Conservation (phyloP, 2,329 filamentous ascomycete species). For the Fonsecaea monophora region DNA sequence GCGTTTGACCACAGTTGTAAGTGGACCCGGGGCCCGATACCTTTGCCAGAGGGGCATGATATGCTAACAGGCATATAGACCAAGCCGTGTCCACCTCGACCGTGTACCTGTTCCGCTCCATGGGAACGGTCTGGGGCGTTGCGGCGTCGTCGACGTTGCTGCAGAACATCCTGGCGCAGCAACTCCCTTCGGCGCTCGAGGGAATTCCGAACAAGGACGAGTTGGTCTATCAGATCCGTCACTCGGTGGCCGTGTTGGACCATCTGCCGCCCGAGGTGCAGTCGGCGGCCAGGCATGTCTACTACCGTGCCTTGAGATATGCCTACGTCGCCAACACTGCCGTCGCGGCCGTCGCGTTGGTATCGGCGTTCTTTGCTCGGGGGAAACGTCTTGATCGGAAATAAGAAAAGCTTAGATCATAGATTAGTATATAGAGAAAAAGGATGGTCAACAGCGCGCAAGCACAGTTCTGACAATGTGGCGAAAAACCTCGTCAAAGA, state of each 20-base stretch:
- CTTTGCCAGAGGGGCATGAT: no score
- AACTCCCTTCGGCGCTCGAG: constrained; percentile 61
- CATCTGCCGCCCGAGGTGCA: constrained; percentile 64
- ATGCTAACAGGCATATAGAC: constrained; percentile 49
- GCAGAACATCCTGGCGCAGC: constrained; percentile 65
- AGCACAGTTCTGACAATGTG: no score
- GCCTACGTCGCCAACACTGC: constrained; percentile 63
- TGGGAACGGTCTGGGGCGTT: constrained; percentile 70
- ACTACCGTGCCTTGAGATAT: constrained; percentile 65
- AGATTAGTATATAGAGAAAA: neutral
- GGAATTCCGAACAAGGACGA: constrained; percentile 64
- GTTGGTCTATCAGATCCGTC: constrained; percentile 68
- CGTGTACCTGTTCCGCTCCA: constrained; percentile 68
- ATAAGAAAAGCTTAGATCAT: neutral
- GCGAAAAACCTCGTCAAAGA: no score
- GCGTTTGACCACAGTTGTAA: constrained; percentile 67
- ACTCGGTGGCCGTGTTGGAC: constrained; percentile 65
- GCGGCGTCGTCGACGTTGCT: constrained; percentile 68
- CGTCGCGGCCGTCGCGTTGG: constrained; percentile 58
- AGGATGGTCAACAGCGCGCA: no score
- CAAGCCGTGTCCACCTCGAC: constrained; percentile 69
- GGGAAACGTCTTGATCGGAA: constrained; percentile 37
- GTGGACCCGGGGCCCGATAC: constrained; percentile 30
- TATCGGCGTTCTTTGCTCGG: constrained; percentile 56
- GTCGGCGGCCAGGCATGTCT: constrained; percentile 63